Percentiles rank a stretch among this genome's conserved stretches.
These are phyloP conservation scores for Anacardium occidentale DNA, from an alignment of 345 rosid genomes.

Conservation along the genomic window DNA sequence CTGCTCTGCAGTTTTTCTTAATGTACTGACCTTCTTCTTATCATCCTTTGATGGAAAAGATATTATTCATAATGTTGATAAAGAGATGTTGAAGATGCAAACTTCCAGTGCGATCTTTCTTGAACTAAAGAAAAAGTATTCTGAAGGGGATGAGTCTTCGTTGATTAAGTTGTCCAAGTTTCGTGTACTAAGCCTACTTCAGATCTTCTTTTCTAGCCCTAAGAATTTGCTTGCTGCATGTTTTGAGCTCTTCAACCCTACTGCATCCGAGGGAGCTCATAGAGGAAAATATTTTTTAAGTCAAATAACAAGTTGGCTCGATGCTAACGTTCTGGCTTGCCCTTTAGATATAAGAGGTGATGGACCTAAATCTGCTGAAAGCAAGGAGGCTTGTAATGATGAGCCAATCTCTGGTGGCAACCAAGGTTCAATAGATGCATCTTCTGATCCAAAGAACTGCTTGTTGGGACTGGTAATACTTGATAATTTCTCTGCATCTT, in stretches of 20 bases:
- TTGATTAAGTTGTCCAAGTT: slow-evolving; percentile 59
- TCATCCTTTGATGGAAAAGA: slow-evolving; percentile 53
- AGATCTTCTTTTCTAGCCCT: slow-evolving; percentile 64
- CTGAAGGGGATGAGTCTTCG: slow-evolving; percentile 52
- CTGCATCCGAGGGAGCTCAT: slow-evolving; percentile 51
- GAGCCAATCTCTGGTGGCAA: slow-evolving; percentile 31
- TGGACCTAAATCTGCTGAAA: slow-evolving; percentile 41
- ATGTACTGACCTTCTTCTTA: slow-evolving; percentile 63
- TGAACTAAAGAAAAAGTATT: slow-evolving; percentile 60
- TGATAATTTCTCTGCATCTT: slow-evolving; percentile 11
- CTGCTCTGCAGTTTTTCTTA: slow-evolving; percentile 66
- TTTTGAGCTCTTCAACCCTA: slow-evolving; percentile 62
- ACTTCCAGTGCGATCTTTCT: slow-evolving; percentile 48
- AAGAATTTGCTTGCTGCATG: slow-evolving; percentile 66
- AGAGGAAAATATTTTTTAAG: slow-evolving; percentile 59
- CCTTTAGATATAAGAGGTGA: slow-evolving; percentile 28
- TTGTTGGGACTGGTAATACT: slow-evolving; percentile 76
- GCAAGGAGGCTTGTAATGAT: slow-evolving; percentile 31
- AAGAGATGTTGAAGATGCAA: slow-evolving; percentile 48
- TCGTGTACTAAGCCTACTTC: slow-evolving; percentile 52
- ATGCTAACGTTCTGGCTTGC: slow-evolving; percentile 32
- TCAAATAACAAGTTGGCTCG: slow-evolving; percentile 52
- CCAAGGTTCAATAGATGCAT: slow-evolving; percentile 34
- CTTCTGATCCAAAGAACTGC: slow-evolving; percentile 42
- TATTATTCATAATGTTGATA: slow-evolving; percentile 57